Evolutionary conservation across 345 rosid genomes (phyloP), one percentile per base, ranked within the genome.

Genomic region (Salix koriyanagi): DNA sequence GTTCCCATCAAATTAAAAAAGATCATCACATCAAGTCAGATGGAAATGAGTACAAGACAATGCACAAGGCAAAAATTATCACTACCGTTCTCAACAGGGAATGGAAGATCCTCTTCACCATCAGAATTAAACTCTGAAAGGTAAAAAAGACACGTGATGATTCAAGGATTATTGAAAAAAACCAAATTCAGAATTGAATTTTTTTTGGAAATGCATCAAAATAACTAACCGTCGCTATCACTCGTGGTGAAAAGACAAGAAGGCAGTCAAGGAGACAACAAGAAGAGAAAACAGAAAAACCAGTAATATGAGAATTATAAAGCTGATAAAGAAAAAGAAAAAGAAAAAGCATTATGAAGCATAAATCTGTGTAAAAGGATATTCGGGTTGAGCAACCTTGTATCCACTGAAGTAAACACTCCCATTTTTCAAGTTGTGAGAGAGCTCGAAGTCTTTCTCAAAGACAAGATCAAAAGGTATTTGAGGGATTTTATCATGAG

Each of bases 391-490:
- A 42, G 54, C 83, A 37, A 85, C 74, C 76, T 71, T 82, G 82
- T 94, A 94, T 37, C 98, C 97, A 21, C 84, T 32, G 79, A 94
- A 88, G 84, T 73, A 87, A 54, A 94, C 87, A 46, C 91, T 90
- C 73, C 93, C 98, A 74, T 84, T 77, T 79, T 85, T 90, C 93
- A 89, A 83, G 56, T 70, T 86, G 79, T 94, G 98, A 37, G 90
- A 94, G 36, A 94, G 81, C 85, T 80, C 87, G 79, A 89, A 90
- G 36, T 70, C 67, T 69, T 65, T 79, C 30, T 90, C 90, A 77
- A 92, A 70, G 42, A 87, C 87, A 82, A 92, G 78, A 80, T 92
- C 97, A 34, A 89, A 81, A 61, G 79, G 18, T 37, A 87, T 42
- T 74, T 90, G 98, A 65, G 96, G 97, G 70, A 84, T 69, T 75